Evolutionary conservation across 2,329 filamentous ascomycete genomes (phyloP), one percentile per base, ranked within the genome.

Genomic region (Claviceps quebecensis): DNA sequence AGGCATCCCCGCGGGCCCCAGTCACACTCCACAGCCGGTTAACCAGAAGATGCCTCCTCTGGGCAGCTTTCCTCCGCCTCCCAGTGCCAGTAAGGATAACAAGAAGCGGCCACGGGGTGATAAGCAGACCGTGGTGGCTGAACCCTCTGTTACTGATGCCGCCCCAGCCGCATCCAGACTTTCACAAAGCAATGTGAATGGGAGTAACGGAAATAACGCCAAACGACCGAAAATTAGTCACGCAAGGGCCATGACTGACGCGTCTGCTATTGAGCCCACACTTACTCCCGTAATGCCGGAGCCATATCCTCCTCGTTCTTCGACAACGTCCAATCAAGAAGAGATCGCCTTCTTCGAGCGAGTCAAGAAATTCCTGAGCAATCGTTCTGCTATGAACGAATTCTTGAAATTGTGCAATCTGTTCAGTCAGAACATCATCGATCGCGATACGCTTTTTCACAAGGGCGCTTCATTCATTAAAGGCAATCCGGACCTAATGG

Each of bases 331-430:
- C 1, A 86, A 78, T 23, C 78, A 83, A 50, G 91, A 97, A 53
- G 91, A 97, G 63, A 76, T 97, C 49, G 82, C 82, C 2, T 97
- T 97, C 69, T 98, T 98, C 60, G 93, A 98, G 55, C 84, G 89
- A 7, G 89, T 93, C 17, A 97, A 96, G 76, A 98, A 98, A 68
- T 91, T 85, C 61, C 87, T 98, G 53, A 83, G 85, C 55, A 97
- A 97, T 66, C 86, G 95, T 65, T 86, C 87, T 52, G 84, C 84
- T 2, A 94, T 95, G 77, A 90, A 87, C 60, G 93, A 98, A 65
- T 98, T 98, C 67, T 70, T 98, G 56, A 98, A 98, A 71, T 80
- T 98, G 6, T 93, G 91, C 72, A 98, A 97, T 59, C 76, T 98
- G 34, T 98, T 88, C 70, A 93, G 86, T 22, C 87, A 95, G 60